Percentiles rank a stretch among this genome's conserved stretches.
Conservation (phyloP, 768 basidiomycete species). For the Boletus bicolor region DNA sequence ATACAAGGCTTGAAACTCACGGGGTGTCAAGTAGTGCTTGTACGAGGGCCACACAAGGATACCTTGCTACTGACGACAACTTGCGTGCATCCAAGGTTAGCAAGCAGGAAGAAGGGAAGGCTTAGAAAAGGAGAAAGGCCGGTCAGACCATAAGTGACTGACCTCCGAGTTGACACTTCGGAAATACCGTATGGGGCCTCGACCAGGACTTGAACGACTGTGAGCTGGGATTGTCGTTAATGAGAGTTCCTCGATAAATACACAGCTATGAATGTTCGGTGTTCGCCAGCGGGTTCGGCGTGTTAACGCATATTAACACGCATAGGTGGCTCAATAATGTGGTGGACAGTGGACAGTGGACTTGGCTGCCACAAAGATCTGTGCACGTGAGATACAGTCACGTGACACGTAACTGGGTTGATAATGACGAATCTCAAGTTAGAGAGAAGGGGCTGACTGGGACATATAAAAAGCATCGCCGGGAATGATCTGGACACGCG, state of each 20-base stretch:
- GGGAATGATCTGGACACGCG: conserved; percentile 9
- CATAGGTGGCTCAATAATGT: too few species aligned
- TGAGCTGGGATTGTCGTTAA: neutral
- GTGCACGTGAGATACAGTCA: conserved; percentile 15
- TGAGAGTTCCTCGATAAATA: neutral
- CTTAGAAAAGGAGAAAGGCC: neutral
- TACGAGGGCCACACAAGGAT: neutral
- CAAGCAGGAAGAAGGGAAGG: neutral
- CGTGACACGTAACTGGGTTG: neutral
- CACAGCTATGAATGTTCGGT: neutral
- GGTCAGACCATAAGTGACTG: neutral
- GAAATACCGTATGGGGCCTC: neutral
- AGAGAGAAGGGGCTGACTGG: conserved; percentile 11
- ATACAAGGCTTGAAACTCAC: neutral
- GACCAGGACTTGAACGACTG: neutral
- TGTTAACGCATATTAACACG: too few species aligned
- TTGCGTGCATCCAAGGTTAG: neutral
- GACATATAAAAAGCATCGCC: conserved; percentile 17
- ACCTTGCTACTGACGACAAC: neutral
- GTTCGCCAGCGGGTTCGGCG: too few species aligned
- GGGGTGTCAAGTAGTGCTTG: neutral
- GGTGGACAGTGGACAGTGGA: too few species aligned
- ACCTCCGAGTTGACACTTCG: neutral
- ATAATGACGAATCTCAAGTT: neutral
- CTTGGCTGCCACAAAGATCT: too few species aligned